A percentile compares a stretch with the other conserved stretches of the same genome.
phyloP scores from a whole-genome alignment of 768 basidiomycete species.

The Lactarius indigo region DNA sequence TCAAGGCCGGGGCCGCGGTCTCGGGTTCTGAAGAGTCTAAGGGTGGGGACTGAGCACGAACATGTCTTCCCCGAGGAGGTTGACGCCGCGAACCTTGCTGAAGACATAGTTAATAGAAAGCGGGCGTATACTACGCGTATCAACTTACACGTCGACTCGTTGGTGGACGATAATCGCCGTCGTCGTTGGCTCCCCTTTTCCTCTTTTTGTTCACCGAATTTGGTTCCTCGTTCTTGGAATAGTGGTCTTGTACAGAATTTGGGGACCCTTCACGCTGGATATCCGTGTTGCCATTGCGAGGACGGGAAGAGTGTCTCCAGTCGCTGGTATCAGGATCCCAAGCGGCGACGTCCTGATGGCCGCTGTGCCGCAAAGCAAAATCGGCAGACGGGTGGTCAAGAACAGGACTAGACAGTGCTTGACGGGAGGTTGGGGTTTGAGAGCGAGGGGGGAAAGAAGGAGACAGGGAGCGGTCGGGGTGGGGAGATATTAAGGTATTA shows the following conservation, averaged over 20 bases:
- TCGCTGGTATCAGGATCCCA: constrained; percentile 40
- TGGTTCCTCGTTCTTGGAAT: constrained; percentile 24
- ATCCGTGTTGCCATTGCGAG: constrained; percentile 38
- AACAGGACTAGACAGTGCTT: constrained; percentile 27
- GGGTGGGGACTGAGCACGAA: constrained; percentile 28
- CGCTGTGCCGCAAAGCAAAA: constrained; percentile 37
- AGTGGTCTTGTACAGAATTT: constrained; percentile 30
- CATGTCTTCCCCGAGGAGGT: constrained; percentile 38
- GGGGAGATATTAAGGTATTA: constrained; percentile 29
- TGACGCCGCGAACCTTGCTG: constrained; percentile 32
- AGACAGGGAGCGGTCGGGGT: constrained; percentile 18
- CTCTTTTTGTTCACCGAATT: constrained; percentile 43
- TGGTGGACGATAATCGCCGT: constrained; percentile 53
- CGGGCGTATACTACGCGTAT: constrained; percentile 13
- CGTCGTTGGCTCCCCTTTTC: constrained; percentile 46
- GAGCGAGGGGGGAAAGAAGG: constrained; percentile 21
- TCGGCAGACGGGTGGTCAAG: constrained; percentile 34
- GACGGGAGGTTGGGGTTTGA: constrained; percentile 24
- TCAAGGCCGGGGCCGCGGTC: constrained; percentile 31
- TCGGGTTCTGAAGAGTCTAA: constrained; percentile 29
- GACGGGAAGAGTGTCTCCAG: constrained; percentile 39
- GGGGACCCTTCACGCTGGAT: constrained; percentile 33
- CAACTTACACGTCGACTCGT: constrained; percentile 54
- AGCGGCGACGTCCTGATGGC: constrained; percentile 39
- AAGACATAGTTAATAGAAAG: constrained; percentile 4